phyloP scores from a whole-genome alignment of 495 filamentous ascomycete species.

The Tuber magnatum region DNA sequence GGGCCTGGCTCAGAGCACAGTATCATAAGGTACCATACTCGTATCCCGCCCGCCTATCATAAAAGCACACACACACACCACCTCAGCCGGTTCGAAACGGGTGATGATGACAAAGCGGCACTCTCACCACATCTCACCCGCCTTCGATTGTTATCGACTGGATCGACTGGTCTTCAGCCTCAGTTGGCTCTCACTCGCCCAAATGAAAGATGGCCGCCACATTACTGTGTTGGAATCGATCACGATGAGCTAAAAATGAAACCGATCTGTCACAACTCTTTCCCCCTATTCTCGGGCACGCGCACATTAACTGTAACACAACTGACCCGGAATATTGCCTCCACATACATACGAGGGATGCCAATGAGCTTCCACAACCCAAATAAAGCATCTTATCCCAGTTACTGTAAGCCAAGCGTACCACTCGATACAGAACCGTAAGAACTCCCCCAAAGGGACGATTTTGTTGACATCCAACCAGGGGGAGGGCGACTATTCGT shows the following conservation, averaged over 20 bases:
- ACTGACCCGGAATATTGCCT: not conserved
- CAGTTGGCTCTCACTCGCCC: not conserved
- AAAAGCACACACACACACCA: not conserved
- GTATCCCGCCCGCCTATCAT: not conserved
- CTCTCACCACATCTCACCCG: not conserved
- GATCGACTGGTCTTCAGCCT: not conserved
- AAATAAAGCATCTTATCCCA: not conserved
- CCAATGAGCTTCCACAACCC: not conserved
- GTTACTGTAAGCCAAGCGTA: not conserved
- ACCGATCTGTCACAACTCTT: not conserved
- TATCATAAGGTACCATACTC: not conserved
- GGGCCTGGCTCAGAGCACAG: not conserved
- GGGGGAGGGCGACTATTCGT: too few species aligned
- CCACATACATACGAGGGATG: not conserved
- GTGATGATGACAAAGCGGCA: not conserved
- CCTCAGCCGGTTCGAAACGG: not conserved
- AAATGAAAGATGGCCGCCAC: not conserved
- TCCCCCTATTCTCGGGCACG: not conserved
- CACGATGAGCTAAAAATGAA: not conserved
- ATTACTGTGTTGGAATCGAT: not conserved
- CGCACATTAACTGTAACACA: not conserved
- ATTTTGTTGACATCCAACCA: not conserved
- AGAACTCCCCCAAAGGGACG: not conserved
- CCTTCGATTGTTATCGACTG: not conserved
- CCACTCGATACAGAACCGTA: not conserved